Base-by-base conservation (phyloP, 176 grass and related monocot genomes). In the Cenchrus fungigraminus region DNA sequence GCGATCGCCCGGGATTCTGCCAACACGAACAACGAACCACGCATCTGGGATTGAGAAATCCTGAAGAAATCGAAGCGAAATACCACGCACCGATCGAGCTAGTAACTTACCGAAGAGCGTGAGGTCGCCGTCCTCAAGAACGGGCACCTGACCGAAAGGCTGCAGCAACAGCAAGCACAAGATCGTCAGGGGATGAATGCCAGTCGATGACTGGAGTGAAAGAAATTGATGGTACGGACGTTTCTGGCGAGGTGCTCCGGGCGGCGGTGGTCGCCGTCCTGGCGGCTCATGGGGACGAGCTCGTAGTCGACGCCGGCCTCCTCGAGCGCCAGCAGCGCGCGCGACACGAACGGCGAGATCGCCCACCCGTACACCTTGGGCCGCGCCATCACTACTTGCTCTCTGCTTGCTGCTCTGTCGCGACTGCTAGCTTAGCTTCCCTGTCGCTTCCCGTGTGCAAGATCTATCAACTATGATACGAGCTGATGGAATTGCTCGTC, bases 271-370 rank as follows among this genome's bases (percentile, higher is more conserved):
- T 92, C 84, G 77, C 66, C 73, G 66, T 81, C 43, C 13, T 1
- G 9, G 40, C 34, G 60, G 87, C 17, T 76, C 63, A 89, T 84
- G 20, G 87, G 19, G 7, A 91, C 87, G 71, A 87, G 32, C 32
- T 90, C 61, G 50, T 91, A 89, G 20, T 85, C 65, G 3, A 79
- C 89, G 45, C 81, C 89, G 60, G 88, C 90, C 87, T 94, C 90
- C 92, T 90, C 87, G 66, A 94, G 85, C 84, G 80, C 69, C 54
- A 90, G 71, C 64, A 94, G 65, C 71, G 84, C 78, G 8, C 68
- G 78, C 55, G 79, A 78, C 63, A 85, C 90, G 84, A 81, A 82
- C 77, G 90, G 83, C 60, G 92, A 84, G 82, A 49, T 67, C 22
- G 81, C 16, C 85, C 16, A 62, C 50, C 89, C 92, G 70, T 89